Conservation (phyloP, 2,329 filamentous ascomycete genomes). For the Pseudopyrenochaeta lycopersici region DNA sequence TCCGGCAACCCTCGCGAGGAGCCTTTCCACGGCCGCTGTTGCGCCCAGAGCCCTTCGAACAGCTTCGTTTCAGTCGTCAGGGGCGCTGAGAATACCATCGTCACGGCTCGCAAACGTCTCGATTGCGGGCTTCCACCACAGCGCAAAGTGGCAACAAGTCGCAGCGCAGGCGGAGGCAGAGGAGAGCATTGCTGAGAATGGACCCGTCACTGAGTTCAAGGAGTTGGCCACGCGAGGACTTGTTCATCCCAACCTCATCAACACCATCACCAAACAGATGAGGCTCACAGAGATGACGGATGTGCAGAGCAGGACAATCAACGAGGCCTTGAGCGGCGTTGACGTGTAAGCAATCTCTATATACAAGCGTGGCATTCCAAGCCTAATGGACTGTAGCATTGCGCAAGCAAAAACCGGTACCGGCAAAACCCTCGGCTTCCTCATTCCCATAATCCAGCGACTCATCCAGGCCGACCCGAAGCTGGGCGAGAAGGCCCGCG, state of each 20-base stretch:
- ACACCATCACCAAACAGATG: slow-evolving; percentile 76
- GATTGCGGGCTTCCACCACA: slow-evolving; percentile 51
- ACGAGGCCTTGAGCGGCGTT: slow-evolving; percentile 77
- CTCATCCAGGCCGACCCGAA: slow-evolving; percentile 72
- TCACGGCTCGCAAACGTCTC: slow-evolving; percentile 29
- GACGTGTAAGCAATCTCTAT: slow-evolving; percentile 74
- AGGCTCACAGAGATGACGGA: slow-evolving; percentile 87
- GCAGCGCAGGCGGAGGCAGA: slow-evolving; percentile 33
- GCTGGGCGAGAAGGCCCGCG: slow-evolving; percentile 61
- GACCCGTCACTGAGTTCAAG: slow-evolving; percentile 53
- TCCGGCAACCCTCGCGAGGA: slow-evolving; percentile 48
- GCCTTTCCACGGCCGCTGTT: slow-evolving; percentile 32
- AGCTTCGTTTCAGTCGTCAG: slow-evolving; percentile 28
- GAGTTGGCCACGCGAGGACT: slow-evolving; percentile 55
- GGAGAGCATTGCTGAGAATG: slow-evolving; percentile 25
- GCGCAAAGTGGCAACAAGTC: slow-evolving; percentile 47
- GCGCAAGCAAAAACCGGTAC: slow-evolving; percentile 97
- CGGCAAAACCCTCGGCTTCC: slow-evolving; percentile 94
- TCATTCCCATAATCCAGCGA: slow-evolving; percentile 84
- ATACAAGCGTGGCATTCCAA: background rate
- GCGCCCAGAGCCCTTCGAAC: slow-evolving; percentile 36
- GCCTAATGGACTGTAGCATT: slow-evolving; percentile 54
- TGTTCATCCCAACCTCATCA: slow-evolving; percentile 72
- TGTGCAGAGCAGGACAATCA: slow-evolving; percentile 86
- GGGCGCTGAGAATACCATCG: slow-evolving; percentile 25